Conservation (phyloP, 257 asterid genomes). For the Anisodus tanguticus region DNA sequence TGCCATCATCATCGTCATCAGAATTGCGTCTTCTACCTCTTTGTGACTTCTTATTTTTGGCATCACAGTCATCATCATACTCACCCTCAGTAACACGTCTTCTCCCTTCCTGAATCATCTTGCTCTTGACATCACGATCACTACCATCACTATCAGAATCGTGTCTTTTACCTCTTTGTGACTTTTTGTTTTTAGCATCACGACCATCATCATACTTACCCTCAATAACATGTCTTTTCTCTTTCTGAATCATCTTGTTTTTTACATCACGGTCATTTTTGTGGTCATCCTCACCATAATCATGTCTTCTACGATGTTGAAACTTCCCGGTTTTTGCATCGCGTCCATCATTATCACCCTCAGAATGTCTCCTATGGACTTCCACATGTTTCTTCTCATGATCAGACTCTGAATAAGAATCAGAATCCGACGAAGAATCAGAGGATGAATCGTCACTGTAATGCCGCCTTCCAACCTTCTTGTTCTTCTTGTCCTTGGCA, state of each 20-base stretch:
- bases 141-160: slow-evolving; percentile 20
- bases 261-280: slow-evolving; percentile 20
- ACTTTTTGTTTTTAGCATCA: slow-evolving; percentile 1
- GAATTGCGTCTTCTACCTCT: background rate
- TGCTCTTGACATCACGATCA: background rate
- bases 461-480: slow-evolving; percentile 38
- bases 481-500: slow-evolving; percentile 47
- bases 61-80: background rate
- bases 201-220: slow-evolving; percentile 11
- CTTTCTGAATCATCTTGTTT: slow-evolving; percentile 23
- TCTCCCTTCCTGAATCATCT: background rate
- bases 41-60: slow-evolving; percentile 8
- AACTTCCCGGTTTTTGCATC: slow-evolving; percentile 28
- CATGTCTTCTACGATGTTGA: slow-evolving; percentile 33
- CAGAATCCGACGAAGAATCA: slow-evolving; percentile 50
- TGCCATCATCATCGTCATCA: background rate
- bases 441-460: slow-evolving; percentile 49
- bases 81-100: background rate
- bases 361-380: slow-evolving; percentile 36
- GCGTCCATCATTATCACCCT: slow-evolving; percentile 37
- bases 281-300: slow-evolving; percentile 34
- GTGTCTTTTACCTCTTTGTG: slow-evolving; percentile 27
- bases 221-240: slow-evolving; percentile 36
- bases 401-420: slow-evolving; percentile 51
- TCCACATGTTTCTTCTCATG: slow-evolving; percentile 35